Evolutionary conservation across 257 asterid species (phyloP).

Genomic region (Jasminum sambac): DNA sequence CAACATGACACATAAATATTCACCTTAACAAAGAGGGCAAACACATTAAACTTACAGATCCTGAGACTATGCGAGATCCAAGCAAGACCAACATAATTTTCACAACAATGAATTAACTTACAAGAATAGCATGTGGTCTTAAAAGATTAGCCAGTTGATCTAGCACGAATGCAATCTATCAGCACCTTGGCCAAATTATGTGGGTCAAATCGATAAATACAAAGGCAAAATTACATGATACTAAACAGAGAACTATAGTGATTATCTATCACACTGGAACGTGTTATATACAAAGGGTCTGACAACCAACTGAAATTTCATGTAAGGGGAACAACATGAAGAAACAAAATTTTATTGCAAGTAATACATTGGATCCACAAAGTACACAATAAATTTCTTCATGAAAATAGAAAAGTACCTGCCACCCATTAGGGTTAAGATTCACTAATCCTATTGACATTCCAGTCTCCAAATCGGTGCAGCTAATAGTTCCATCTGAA

Average conservation of each 20-base stretch:
- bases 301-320: not conserved
- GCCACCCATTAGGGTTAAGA: conserved; percentile 97
- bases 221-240: not conserved
- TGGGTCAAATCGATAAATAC: not conserved
- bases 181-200: not conserved
- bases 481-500: conserved; percentile 92
- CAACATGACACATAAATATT: no score
- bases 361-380: not conserved
- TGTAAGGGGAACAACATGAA: not conserved
- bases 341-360: not conserved
- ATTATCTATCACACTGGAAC: not conserved
- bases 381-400: not conserved
- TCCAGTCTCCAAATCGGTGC: conserved; percentile 93
- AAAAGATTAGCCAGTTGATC: not conserved
- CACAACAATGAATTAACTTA: not conserved
- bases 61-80: not conserved
- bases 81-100: not conserved
- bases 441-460: conserved; percentile 65
- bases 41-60: not conserved
- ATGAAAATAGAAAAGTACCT: conserved; percentile 44
- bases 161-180: not conserved
- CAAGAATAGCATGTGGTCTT: not conserved
- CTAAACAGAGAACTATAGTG: not conserved
- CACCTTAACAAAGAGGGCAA: not conserved
- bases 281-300: not conserved